Base-by-base conservation (phyloP, 2,329 filamentous ascomycete genomes). In the Stromatinia cepivora region DNA sequence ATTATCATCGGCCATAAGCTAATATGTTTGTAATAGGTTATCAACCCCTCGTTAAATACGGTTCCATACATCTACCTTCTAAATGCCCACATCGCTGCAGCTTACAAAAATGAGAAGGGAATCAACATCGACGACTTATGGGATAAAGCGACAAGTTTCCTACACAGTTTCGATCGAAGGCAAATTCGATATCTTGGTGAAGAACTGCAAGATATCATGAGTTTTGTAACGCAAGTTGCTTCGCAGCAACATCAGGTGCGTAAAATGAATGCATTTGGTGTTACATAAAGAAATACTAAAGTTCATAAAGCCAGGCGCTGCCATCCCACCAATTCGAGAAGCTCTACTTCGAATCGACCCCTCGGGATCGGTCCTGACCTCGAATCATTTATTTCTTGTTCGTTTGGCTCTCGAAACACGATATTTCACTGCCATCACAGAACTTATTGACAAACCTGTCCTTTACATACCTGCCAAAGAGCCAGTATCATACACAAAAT, bases 271-370 rank as follows among this genome's bases (percentile, higher is more conserved):
- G 57, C 39, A 11, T 28, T 15, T 34, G 17, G 15, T 46, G 6
- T 31, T 20, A 8, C 10, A 61, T 10, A 13, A 39, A 53, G 48
- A n/a, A 50, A 50, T 48, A 63, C 68, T 75, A 69, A 76, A 42
- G 13, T 56, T 13, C 22, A 42, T 42, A 17, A 56, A 79, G 78
- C 67, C 72, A 63, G 34, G 64, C 52, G 61, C 74, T 45, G 76
- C 75, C 57, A 72, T 79, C 61, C 58, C 54, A 34, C 75, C 75
- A 31, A 73, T 79, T 57, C 69, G 72, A 66, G 69, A 73, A 69
- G 89, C 88, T 4, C 84, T 94, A 72, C 80, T 88, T 17, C 85
- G 85, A 67, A 81, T 94, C 69, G 90, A 94, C 73, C 88, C 90
- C 1, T 84, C 84, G 17, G 87, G 85, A 39, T 85, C 85, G 63